Percentiles rank a stretch among this genome's conserved stretches.
These are phyloP conservation scores for Brassica nigra DNA, from an alignment of 345 rosid species.

Conservation along the genomic window DNA sequence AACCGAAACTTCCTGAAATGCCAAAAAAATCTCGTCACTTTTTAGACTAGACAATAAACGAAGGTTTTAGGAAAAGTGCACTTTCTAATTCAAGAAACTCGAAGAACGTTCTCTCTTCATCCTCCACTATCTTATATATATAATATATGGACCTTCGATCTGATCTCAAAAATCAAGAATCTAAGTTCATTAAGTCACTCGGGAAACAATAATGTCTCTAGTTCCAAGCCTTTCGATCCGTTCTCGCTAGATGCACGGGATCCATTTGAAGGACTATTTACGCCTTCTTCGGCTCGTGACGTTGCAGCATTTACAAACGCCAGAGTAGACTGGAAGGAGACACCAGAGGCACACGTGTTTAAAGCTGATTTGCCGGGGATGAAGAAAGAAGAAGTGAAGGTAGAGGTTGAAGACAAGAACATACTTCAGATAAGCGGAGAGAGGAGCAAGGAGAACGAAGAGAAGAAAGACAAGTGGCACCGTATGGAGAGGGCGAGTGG, in stretches of 20 bases:
- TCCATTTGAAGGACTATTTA: conserved; percentile 25
- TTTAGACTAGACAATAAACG: too few relatives aligned
- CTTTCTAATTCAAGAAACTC: too few relatives aligned
- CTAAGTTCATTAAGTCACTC: neutral
- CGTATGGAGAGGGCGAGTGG: conserved; percentile 36
- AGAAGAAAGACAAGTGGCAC: conserved; percentile 45
- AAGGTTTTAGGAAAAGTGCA: too few relatives aligned
- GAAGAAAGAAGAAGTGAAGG: conserved; percentile 41
- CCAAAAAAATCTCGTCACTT: too few relatives aligned
- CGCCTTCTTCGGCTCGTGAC: neutral
- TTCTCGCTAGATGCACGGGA: conserved; percentile 12
- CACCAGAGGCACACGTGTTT: conserved; percentile 40
- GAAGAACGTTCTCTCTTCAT: conserved; percentile 25
- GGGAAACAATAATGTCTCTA: neutral
- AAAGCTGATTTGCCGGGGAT: conserved; percentile 37
- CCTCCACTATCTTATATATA: conserved; percentile 14
- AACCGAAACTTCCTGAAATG: too few relatives aligned
- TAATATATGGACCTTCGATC: neutral
- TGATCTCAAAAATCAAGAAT: neutral
- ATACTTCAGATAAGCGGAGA: conserved; percentile 41
- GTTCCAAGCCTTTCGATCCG: conserved; percentile 1
- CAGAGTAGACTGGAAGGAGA: conserved; percentile 40
- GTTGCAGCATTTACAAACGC: conserved; percentile 29
- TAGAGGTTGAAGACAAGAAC: conserved; percentile 38
- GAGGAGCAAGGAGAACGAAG: conserved; percentile 36